phyloP scores from a whole-genome alignment of 139 green algal species.

The Picochlorum costavermella region DNA sequence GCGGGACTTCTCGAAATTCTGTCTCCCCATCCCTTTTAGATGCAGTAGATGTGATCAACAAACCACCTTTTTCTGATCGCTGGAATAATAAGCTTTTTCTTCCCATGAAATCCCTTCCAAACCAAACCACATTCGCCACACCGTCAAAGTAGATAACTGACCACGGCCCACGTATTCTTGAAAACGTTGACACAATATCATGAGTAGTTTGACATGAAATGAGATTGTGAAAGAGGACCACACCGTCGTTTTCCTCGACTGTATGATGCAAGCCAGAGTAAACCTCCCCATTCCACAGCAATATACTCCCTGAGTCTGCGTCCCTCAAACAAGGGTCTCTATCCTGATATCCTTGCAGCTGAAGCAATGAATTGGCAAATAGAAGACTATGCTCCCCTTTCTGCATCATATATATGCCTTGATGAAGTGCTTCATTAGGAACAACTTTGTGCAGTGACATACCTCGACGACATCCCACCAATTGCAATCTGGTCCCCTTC shows the following conservation, averaged over 20 bases:
- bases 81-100: slow-evolving; percentile 52
- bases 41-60: no score
- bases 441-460: no score
- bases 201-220: background rate
- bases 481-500: no score
- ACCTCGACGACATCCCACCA: no score
- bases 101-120: slow-evolving; percentile 64
- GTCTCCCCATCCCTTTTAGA: no score
- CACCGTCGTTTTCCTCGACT: slow-evolving; percentile 39
- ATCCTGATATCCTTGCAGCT: slow-evolving; percentile 42
- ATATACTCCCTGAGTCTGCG: slow-evolving; percentile 33
- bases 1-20: background rate
- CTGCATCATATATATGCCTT: background rate
- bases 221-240: slow-evolving; percentile 36
- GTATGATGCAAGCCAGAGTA: slow-evolving; percentile 46
- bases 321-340: slow-evolving; percentile 9
- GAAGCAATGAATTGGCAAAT: slow-evolving; percentile 51
- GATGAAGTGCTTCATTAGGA: background rate
- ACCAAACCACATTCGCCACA: slow-evolving; percentile 43
- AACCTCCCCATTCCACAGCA: slow-evolving; percentile 73
- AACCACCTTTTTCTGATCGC: slow-evolving; percentile 34
- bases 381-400: slow-evolving; percentile 1
- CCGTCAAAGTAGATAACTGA: slow-evolving; percentile 67
- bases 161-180: slow-evolving; percentile 64
- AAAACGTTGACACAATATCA: slow-evolving; percentile 27